Evolutionary conservation across 164 flowering plant species (phyloP).

Genomic region (Vitis labrusca): DNA sequence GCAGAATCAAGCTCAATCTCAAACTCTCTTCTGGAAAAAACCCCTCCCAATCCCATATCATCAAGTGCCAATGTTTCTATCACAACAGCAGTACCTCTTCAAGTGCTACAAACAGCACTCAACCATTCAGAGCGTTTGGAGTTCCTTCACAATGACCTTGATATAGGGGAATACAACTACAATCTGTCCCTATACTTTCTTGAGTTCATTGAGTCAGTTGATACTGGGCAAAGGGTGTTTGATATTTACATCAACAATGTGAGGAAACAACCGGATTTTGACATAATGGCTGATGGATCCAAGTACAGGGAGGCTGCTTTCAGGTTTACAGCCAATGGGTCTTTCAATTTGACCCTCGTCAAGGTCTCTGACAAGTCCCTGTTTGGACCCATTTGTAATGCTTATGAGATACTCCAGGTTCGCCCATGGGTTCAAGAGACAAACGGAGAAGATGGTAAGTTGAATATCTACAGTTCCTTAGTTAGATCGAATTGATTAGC

Average conservation of each 20-base stretch:
- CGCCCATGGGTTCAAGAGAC: conserved; percentile 29
- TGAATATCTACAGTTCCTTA: background rate
- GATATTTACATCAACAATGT: conserved; percentile 45
- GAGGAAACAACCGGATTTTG: conserved; percentile 25
- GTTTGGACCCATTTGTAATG: conserved; percentile 64
- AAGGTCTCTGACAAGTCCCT: conserved; percentile 28
- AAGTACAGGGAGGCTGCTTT: conserved; percentile 29
- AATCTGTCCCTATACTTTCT: conserved; percentile 47
- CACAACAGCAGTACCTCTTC: conserved; percentile 34
- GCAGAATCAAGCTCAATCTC: conserved; percentile 1
- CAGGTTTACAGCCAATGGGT: conserved; percentile 32
- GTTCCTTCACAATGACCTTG: conserved; percentile 33
- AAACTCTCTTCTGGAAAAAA: background rate
- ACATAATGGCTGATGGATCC: conserved; percentile 37
- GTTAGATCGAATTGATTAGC: too few species aligned
- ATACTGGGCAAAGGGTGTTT: conserved; percentile 55
- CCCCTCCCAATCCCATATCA: background rate
- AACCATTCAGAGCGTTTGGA: conserved; percentile 29
- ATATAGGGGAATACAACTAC: conserved; percentile 23
- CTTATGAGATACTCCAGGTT: conserved; percentile 55
- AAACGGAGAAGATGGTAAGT: conserved; percentile 43
- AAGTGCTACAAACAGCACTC: conserved; percentile 55
- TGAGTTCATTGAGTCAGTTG: conserved; percentile 38
- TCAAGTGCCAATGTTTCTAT: conserved; percentile 5
- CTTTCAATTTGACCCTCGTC: conserved; percentile 46